Evolutionary conservation across 169 alveolate species (phyloP), one percentile per base, ranked within the genome.

Genomic region (Plasmodium knowlesi): DNA sequence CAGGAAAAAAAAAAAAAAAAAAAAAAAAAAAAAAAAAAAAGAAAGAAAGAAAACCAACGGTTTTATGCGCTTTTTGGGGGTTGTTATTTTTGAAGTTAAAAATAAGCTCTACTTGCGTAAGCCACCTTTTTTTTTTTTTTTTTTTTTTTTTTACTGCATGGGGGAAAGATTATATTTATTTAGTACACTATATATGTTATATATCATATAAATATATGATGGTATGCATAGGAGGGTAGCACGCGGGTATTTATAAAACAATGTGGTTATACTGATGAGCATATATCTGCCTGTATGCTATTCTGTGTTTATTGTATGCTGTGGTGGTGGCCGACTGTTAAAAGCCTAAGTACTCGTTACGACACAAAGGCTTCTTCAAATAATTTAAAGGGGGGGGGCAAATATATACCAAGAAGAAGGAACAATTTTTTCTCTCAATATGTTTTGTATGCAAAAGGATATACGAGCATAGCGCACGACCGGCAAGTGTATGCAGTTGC

Each of bases 31-130:
- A 3, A 19, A 25, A 67, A 9, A 22, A 22, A 67, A 67, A 25
- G 9, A 67, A 67, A 67, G 22, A 25, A 67, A 61, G 2, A 3
- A 19, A 67, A 67, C 41, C 76, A 8, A 67, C 30, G 19, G 37
- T 28, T 67, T 67, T 67, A 67, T 67, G 76, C 76, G n/a, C 76
- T 67, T 67, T 67, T 67, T 67, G 76, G 76, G 76, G 41, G 76
- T 67, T 67, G 76, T 67, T 67, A 67, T 50, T 43, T 43, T 67
- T 67, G 76, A 6, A 67, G 76, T 8, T 61, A 67, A 67, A 67
- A 67, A 25, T 67, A 28, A 67, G 14, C n/a, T n/a, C 37, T 67
- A 67, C 76, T 67, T 67, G 30, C 37, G 61, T 12, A 14, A 50
- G 61, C 25, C 16, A 5, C 61, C 16, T 46, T 46, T 46, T 46